Evolutionary conservation across 108 stramenopile genomes (phyloP), one percentile per base, ranked within the genome.

Genomic region (Skeletonema marinoi): DNA sequence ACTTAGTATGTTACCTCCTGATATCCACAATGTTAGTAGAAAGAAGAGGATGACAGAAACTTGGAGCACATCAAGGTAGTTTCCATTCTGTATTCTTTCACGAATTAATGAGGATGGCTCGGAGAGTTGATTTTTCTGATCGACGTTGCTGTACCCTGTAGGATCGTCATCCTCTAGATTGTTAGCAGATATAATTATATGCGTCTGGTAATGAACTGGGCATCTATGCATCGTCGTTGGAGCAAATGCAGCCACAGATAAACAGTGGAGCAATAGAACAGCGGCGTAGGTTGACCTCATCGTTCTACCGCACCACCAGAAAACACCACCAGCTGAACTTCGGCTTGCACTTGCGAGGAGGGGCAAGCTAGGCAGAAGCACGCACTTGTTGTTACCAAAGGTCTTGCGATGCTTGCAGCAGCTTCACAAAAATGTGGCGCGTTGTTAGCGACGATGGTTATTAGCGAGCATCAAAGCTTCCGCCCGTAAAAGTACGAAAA

Each of bases 11-110:
- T 30, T 9, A 3, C 73, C 73, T 42, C 54, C 38, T 17, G 73
- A 58, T 39, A 59, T 14, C 73, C 73, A 74, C 12, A 54, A 41
- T n/a, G 73, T 74, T 11, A 65, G 48, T 12, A 73, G 72, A 51
- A 73, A 73, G 48, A 73, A 73, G n/a, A 50, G 0, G 2, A 50
- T 36, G 12, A 73, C 72, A 2, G 72, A 73, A 29, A 73, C 6
- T 51, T 41, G 36, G 29, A 74, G 66, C 3, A 66, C 38, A 66
- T 74, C 73, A 14, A 74, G 73, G 56, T 56, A 54, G 25, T 74
- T 74, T 13, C 73, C 65, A 38, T 21, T 65, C 58, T 48, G 31
- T 68, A 68, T 65, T 25, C 50, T 66, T 59, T 38, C 54, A 4
- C 16, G 46, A 38, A 56, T 3, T 39, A 48, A 31, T 66, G 29